Conservation (phyloP, 305 asterid genomes). For the Fraxinus latifolia region DNA sequence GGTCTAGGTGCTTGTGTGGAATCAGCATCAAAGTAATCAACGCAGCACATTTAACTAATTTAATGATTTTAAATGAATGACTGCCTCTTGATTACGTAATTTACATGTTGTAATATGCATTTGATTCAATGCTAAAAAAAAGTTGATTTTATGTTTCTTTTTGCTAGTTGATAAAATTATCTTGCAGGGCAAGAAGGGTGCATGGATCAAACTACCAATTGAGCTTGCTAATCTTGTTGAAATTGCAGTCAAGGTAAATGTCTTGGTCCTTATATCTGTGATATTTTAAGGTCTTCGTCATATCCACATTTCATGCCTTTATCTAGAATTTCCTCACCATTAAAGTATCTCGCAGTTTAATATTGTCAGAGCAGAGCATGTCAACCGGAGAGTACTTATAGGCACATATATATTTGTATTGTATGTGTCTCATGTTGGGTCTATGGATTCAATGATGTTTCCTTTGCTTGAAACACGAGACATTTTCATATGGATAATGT, state of each 20-base stretch:
- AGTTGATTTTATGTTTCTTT: not conserved
- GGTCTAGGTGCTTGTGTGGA: not conserved
- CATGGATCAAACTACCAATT: slow-evolving; percentile 73
- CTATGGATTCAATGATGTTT: not conserved
- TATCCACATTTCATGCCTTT: not conserved
- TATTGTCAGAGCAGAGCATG: not conserved
- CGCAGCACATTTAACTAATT: not conserved
- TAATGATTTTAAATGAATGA: not conserved
- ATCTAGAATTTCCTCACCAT: not conserved
- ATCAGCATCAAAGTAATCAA: not conserved
- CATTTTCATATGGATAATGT: not conserved
- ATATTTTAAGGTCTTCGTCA: not conserved
- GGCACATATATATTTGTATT: not conserved
- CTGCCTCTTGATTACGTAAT: not conserved
- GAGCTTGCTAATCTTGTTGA: slow-evolving; percentile 63
- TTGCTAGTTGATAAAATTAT: not conserved
- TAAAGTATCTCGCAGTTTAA: not conserved
- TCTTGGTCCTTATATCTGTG: not conserved
- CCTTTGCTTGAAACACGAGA: not conserved
- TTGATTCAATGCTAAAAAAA: not conserved
- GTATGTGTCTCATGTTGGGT: not conserved
- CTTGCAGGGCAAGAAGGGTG: slow-evolving; percentile 77
- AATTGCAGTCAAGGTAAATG: slow-evolving; percentile 59
- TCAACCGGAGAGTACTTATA: not conserved
- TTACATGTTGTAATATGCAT: not conserved